phyloP scores from a whole-genome alignment of 768 basidiomycete genomes.

The Boletus tomentosulus region DNA sequence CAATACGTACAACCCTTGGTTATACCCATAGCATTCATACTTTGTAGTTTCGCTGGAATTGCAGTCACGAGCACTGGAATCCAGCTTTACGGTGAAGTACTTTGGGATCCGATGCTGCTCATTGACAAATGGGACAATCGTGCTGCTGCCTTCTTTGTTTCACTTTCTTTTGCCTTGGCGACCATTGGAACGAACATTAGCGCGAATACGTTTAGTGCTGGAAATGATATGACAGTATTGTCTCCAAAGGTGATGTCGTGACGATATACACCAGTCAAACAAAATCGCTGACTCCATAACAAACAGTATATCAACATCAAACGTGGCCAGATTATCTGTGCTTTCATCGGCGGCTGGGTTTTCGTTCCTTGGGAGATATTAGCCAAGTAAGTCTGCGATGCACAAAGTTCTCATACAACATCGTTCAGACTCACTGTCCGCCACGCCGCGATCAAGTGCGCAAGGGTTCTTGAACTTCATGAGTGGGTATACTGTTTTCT shows the following conservation, averaged over 20 bases:
- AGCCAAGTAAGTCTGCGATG: conserved; percentile 29
- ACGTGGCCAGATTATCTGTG: conserved; percentile 27
- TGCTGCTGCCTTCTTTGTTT: conserved; percentile 78
- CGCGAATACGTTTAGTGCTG: conserved; percentile 71
- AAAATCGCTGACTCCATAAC: conserved; percentile 1
- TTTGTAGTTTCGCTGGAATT: conserved; percentile 75
- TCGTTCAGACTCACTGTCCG: background rate
- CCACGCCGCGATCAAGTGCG: conserved; percentile 32
- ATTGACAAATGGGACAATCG: conserved; percentile 84
- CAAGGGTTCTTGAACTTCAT: conserved; percentile 75
- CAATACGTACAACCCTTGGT: conserved; percentile 73
- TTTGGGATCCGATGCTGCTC: conserved; percentile 75
- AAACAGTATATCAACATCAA: conserved; percentile 29
- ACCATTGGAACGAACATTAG: conserved; percentile 73
- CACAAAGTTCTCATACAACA: background rate
- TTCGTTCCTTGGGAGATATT: conserved; percentile 85
- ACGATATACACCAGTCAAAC: background rate
- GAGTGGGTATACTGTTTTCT: conserved; percentile 80
- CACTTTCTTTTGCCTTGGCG: conserved; percentile 67
- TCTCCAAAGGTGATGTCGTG: conserved; percentile 43
- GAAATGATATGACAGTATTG: conserved; percentile 81
- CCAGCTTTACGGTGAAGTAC: conserved; percentile 59
- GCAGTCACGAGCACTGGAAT: conserved; percentile 75
- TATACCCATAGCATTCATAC: conserved; percentile 76
- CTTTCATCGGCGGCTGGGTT: conserved; percentile 62